These are phyloP conservation scores for Lactarius hengduanensis DNA, from an alignment of 768 basidiomycete genomes.

Conservation along the genomic window DNA sequence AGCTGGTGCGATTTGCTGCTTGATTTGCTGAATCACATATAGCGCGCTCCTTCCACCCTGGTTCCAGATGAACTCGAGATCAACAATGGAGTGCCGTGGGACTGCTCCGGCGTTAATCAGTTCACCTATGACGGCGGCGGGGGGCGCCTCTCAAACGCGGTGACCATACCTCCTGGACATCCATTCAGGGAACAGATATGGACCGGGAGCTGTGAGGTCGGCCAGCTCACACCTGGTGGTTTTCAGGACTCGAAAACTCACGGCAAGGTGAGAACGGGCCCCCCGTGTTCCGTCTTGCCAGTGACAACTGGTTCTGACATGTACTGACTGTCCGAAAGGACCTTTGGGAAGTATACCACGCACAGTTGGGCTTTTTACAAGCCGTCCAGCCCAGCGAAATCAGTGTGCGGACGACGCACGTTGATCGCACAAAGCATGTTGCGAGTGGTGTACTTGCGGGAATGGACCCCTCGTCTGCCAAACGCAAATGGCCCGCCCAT, in stretches of 20 bases:
- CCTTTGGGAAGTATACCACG: too few relatives aligned
- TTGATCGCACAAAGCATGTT: too few relatives aligned
- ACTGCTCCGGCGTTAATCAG: constrained; percentile 40
- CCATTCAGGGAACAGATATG: constrained; percentile 45
- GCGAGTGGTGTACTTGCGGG: too few relatives aligned
- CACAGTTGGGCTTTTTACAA: too few relatives aligned
- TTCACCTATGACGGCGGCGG: constrained; percentile 40
- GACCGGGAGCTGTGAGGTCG: constrained; percentile 47
- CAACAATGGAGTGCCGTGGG: constrained; percentile 40
- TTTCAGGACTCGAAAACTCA: constrained; percentile 43
- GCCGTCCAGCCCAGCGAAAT: too few relatives aligned
- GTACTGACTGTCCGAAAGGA: too few relatives aligned
- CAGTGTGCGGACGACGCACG: too few relatives aligned
- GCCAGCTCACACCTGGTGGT: constrained; percentile 46
- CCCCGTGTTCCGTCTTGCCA: too few relatives aligned
- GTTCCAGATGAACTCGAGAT: constrained; percentile 45
- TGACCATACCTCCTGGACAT: constrained; percentile 40
- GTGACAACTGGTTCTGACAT: too few relatives aligned
- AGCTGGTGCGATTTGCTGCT: background rate
- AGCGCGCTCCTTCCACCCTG: constrained; percentile 27
- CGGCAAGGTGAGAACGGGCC: constrained; percentile 36
- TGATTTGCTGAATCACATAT: background rate
- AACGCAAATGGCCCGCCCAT: too few relatives aligned
- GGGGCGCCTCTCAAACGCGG: constrained; percentile 41
- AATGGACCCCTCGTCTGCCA: too few relatives aligned